phyloP scores from a whole-genome alignment of 352 stramenopile genomes.

The Globisporangium emineosum region DNA sequence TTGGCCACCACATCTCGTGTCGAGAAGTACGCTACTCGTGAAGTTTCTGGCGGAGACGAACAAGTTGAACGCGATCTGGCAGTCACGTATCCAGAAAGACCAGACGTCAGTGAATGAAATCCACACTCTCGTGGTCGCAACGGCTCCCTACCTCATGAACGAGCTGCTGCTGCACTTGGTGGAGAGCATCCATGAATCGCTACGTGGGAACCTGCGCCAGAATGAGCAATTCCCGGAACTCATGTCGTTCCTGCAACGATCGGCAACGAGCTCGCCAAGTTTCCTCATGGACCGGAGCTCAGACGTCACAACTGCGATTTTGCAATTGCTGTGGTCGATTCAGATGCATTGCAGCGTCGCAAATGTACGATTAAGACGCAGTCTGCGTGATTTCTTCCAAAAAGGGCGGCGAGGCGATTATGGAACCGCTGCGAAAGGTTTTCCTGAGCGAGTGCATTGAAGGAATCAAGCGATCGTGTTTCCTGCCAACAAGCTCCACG shows the following conservation, averaged over 20 bases:
- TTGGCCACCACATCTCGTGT: conserved; percentile 87
- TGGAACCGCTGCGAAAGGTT: conserved; percentile 58
- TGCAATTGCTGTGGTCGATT: conserved; percentile 83
- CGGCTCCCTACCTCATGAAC: conserved; percentile 71
- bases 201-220: conserved; percentile 46
- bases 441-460: conserved; percentile 77
- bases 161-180: conserved; percentile 68
- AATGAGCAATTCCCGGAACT: conserved; percentile 65
- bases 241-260: conserved; percentile 76
- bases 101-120: conserved; percentile 81
- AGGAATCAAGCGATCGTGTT: conserved; percentile 76
- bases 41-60: conserved; percentile 84
- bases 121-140: conserved; percentile 72
- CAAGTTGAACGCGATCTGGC: conserved; percentile 76
- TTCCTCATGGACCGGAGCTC: conserved; percentile 73
- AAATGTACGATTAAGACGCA: conserved; percentile 61
- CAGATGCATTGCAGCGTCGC: conserved; percentile 64
- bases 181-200: conserved; percentile 55
- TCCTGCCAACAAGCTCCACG: conserved; percentile 20
- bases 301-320: conserved; percentile 57
- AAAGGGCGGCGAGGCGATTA: conserved; percentile 72
- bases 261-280: conserved; percentile 56
- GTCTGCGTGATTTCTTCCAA: conserved; percentile 76
- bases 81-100: conserved; percentile 83
- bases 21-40: conserved; percentile 72